A percentile compares a stretch with the other conserved stretches of the same genome.
Evolutionary conservation across 192 early-diverging fungal species (phyloP).

Genomic region (Backusella liffmaniae): DNA sequence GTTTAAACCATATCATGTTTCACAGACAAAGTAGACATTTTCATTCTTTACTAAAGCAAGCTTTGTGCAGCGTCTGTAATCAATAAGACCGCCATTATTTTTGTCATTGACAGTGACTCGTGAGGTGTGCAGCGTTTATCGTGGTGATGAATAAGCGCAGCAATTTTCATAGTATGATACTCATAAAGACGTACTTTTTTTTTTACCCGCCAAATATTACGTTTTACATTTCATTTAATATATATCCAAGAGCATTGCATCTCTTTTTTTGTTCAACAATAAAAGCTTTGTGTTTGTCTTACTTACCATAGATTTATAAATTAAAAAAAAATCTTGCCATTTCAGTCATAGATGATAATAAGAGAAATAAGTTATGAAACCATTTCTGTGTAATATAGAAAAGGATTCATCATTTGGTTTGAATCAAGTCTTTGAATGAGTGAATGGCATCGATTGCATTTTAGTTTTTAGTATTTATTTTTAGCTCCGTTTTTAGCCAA

Average conservation of each 20-base stretch:
- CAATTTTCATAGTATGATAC: neutral
- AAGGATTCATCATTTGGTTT: neutral
- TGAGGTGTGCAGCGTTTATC: neutral
- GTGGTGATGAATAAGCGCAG: neutral
- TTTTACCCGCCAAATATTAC: neutral
- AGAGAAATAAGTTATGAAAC: neutral
- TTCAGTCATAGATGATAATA: neutral
- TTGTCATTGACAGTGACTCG: neutral
- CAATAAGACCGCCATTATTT: neutral
- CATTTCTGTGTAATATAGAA: neutral
- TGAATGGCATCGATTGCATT: neutral
- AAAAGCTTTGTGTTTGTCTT: neutral
- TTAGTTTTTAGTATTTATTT: neutral
- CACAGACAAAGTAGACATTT: neutral
- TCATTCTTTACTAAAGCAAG: neutral
- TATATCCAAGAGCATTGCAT: neutral
- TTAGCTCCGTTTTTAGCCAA: neutral
- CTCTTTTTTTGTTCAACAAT: conserved; percentile 3
- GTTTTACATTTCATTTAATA: neutral
- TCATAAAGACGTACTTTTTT: neutral
- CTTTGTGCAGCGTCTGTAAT: neutral
- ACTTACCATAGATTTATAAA: neutral
- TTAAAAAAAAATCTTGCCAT: neutral
- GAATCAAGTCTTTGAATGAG: neutral
- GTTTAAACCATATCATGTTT: neutral